Evolutionary conservation across 108 stramenopile species (phyloP), one percentile per base, ranked within the genome.

Genomic region (Nitzschia sp.): DNA sequence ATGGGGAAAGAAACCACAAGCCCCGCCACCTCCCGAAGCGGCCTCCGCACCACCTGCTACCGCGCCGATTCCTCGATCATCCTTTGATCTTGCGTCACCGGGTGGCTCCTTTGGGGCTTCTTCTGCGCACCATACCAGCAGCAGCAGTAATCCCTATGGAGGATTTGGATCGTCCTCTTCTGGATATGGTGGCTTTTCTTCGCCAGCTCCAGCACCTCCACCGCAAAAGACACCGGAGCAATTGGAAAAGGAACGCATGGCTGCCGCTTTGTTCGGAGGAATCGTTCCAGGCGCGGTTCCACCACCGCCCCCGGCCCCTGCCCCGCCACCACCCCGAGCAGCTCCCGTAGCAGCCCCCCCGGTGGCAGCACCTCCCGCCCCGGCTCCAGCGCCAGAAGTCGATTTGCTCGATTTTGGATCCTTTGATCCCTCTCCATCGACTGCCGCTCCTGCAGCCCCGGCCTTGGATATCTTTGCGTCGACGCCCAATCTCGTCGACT

Each of bases 261-360:
- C 98, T 32, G 93, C 96, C 29, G 91, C 90, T 31, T 84, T 98
- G 45, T 98, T 98, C 74, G 96, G 96, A 47, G 98, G 98, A 2
- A 80, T 91, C 53, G 81, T 83, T 34, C 89, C 87, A 34, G 85
- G 83, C 17, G 62, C 76, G 19, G 79, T 77, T 16, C 81, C 84
- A 21, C 75, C 81, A 22, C 69, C 85, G 1, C 66, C 78, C 11
- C 68, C 76, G 26, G 58, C 77, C n/a, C 63, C 75, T 0, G 31
- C 78, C 44, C 52, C 60, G 2, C 29, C 76, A 21, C 72, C 76
- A 21, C 68, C 73, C 25, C 64, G 46, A 60, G 63, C 72, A 38
- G 63, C 71, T 22, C 79, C 80, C 31, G 72, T 63, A 15, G 76
- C 83, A 25, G 75, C 82, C 25, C 82, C 87, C 58, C 71, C 85